Evolutionary conservation across 139 green algal genomes (phyloP).

Genomic region (Edaphochlamys debaryana): DNA sequence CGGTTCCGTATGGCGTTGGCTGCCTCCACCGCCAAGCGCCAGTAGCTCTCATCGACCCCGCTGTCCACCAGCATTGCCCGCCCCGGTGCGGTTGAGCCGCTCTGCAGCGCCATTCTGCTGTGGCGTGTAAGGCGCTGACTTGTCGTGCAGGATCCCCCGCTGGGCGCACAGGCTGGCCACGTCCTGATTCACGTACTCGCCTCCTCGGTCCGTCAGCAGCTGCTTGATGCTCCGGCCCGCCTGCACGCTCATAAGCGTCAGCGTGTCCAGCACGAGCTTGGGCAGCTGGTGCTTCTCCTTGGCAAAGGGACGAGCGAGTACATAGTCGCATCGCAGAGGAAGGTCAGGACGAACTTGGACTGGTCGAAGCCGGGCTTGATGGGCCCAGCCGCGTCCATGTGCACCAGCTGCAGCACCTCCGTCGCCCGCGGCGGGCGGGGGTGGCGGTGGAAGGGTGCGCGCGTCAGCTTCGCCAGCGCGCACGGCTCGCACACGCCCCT

Average conservation of each 20-base stretch:
- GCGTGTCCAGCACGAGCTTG: too few relatives aligned
- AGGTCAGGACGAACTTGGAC: conserved; percentile 1
- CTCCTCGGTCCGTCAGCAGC: conserved; percentile 33
- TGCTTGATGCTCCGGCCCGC: too few relatives aligned
- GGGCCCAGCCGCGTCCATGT: conserved; percentile 34
- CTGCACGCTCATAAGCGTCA: too few relatives aligned
- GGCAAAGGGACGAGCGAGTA: neutral
- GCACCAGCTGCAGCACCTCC: neutral
- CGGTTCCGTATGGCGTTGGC: neutral
- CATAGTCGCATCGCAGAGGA: conserved; percentile 28
- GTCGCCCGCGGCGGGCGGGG: neutral
- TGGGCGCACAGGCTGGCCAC: neutral
- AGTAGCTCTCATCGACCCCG: neutral
- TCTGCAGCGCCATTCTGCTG: conserved; percentile 54
- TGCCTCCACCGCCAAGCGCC: neutral
- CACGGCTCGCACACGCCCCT: neutral
- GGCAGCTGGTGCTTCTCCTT: too few relatives aligned
- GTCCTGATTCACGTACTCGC: neutral
- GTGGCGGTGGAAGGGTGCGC: neutral
- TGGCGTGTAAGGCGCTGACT: conserved; percentile 39
- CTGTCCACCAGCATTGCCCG: neutral
- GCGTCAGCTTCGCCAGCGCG: neutral
- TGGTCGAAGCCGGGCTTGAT: neutral
- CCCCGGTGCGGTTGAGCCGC: conserved; percentile 38
- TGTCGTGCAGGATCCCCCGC: conserved; percentile 31